These are phyloP conservation scores for Aureobasidium mangrovei DNA, from an alignment of 2,329 filamentous ascomycete genomes.

Conservation along the genomic window DNA sequence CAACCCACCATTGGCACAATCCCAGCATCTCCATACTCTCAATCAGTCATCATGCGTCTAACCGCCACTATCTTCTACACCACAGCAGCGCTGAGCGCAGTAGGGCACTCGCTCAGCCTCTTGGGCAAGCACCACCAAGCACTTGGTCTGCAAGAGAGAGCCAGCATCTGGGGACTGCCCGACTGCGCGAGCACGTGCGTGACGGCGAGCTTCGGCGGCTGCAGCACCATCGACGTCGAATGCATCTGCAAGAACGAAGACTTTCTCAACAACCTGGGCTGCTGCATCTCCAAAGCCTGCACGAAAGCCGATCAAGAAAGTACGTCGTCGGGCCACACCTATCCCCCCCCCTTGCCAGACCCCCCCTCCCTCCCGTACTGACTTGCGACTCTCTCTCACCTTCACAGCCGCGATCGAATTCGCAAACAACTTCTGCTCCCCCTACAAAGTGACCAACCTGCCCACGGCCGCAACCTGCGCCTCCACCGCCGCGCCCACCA, in stretches of 20 bases:
- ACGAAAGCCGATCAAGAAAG: conserved; percentile 25
- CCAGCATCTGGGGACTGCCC: conserved; percentile 22
- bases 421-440: conserved; percentile 33
- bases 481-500: neutral
- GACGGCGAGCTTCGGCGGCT: conserved; percentile 29
- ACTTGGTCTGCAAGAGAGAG: neutral
- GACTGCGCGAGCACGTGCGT: conserved; percentile 29
- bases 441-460: conserved; percentile 30
- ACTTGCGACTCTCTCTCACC: neutral
- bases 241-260: conserved; percentile 35
- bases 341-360: neutral
- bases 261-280: conserved; percentile 31
- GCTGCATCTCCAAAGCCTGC: conserved; percentile 34
- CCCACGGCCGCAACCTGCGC: conserved; percentile 32
- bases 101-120: neutral
- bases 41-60: neutral
- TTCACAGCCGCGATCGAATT: conserved; percentile 33
- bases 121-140: neutral
- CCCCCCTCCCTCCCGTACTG: neutral
- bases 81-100: neutral
- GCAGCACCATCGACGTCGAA: conserved; percentile 30
- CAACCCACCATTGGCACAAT: neutral
- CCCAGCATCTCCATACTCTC: neutral
- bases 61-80: neutral
- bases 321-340: conserved; percentile 18